Evolutionary conservation across 1,139 yeast species (phyloP).

Genomic region (Eremothecium cymbalariae): DNA sequence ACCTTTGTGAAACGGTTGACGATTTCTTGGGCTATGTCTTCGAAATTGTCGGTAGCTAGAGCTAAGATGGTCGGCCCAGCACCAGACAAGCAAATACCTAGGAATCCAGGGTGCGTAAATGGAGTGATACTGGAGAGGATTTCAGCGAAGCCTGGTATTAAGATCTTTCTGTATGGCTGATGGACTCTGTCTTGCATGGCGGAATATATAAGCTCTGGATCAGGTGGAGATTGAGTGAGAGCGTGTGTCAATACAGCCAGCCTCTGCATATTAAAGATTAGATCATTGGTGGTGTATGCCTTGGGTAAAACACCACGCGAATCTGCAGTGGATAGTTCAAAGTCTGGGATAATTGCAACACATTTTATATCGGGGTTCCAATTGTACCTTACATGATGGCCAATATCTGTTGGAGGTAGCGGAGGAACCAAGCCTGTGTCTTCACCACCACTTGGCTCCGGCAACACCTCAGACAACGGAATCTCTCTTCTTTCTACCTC

Average conservation of each 20-base stretch:
- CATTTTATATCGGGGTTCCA: conserved; percentile 82
- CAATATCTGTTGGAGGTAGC: conserved; percentile 77
- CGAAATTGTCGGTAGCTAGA: conserved; percentile 81
- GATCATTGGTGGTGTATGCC: conserved; percentile 69
- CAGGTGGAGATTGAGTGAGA: conserved; percentile 72
- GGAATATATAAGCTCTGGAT: conserved; percentile 73
- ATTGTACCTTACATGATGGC: conserved; percentile 78
- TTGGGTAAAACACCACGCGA: conserved; percentile 84
- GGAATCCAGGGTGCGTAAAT: conserved; percentile 66
- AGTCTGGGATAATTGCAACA: conserved; percentile 83
- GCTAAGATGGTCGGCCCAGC: conserved; percentile 98
- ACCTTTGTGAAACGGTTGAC: conserved; percentile 59
- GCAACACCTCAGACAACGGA: conserved; percentile 76
- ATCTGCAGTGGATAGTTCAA: conserved; percentile 87
- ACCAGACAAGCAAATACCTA: conserved; percentile 93
- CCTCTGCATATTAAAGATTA: conserved; percentile 80
- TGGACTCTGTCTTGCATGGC: conserved; percentile 96
- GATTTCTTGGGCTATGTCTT: conserved; percentile 71
- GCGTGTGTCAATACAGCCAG: conserved; percentile 73
- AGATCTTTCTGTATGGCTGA: conserved; percentile 85
- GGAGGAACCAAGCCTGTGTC: conserved; percentile 64
- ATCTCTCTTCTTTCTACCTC: conserved; percentile 71
- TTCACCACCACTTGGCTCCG: conserved; percentile 62
- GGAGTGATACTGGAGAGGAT: conserved; percentile 81
- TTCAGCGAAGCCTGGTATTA: conserved; percentile 84